Base-by-base conservation (phyloP, 257 asterid genomes). In the Jacaranda mimosifolia region DNA sequence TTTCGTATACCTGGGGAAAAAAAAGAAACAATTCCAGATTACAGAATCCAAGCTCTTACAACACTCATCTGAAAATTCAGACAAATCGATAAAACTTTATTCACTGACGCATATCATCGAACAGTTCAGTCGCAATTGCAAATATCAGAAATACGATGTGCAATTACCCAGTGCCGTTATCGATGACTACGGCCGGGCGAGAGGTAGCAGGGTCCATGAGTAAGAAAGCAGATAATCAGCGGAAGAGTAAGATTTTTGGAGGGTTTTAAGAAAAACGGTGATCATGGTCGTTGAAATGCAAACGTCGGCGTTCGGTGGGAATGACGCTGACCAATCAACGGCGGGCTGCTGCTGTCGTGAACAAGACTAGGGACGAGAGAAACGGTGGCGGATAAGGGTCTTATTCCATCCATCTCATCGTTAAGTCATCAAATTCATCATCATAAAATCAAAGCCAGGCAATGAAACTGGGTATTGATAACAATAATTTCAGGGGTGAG, bases 121-220 rank as follows among this genome's bases (percentile, higher is more conserved):
- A 76, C 81, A 73, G 67, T 38, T 83, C 3, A 79, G 35, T 58
- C 52, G 62, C 78, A 39, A 42, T 21, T 9, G 43, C 32, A 66
- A 57, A 21, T 18, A 58, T 13, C 4, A 3, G 15, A 26, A 19
- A 12, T 7, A 26, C 32, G 4, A 66, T 0, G 18, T 21, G 7
- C 13, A 42, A 48, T 60, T 87, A 94, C 99, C 99, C 99, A 62
- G 98, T 90, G 83, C 98, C 99, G 58, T 91, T 95, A 81, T 95
- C 99, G 86, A 95, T 90, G 64, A 95, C 99, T 63, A 93, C 92
- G 40, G 98, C 98, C 2, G 97, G 97, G 36, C 94, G 94, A 81
- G 96, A 82, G 65, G 94, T 80, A 76, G 90, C 87, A 59, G 94
- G 85, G 88, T 95, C 98, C 99, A 95, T 95, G 65, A 59, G 80